Evolutionary conservation across 169 alveolate genomes (phyloP).

Genomic region (Plasmodium berghei): DNA sequence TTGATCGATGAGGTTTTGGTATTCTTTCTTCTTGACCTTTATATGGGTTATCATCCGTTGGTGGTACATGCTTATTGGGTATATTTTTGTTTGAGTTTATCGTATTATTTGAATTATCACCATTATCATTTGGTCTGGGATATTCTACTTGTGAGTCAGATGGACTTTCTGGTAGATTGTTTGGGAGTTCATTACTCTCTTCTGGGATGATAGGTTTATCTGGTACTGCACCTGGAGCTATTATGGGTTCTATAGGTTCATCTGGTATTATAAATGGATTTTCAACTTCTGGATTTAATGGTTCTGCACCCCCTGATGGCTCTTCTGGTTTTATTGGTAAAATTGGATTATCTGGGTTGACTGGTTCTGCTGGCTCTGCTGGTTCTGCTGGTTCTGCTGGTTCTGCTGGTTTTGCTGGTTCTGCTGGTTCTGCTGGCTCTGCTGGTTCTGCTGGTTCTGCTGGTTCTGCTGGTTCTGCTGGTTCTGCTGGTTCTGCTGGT

Average conservation of each 20-base stretch:
- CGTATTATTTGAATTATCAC: not conserved
- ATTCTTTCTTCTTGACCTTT: not conserved
- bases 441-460: not conserved
- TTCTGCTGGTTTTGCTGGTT: not conserved
- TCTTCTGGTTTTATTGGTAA: not conserved
- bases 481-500: not conserved
- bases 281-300: too few relatives aligned
- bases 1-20: not conserved
- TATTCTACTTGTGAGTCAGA: too few relatives aligned
- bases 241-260: too few relatives aligned
- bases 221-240: too few relatives aligned
- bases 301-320: not conserved
- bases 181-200: too few relatives aligned
- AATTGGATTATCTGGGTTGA: not conserved
- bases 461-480: not conserved
- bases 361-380: not conserved
- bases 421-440: not conserved
- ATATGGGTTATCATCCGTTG: not conserved
- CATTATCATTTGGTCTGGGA: too few relatives aligned
- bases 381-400: not conserved
- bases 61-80: not conserved
- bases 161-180: too few relatives aligned
- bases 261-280: too few relatives aligned
- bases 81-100: not conserved
- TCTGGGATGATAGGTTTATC: too few relatives aligned